These are phyloP conservation scores for Turritis glabra DNA, from an alignment of 345 rosid species.

Conservation along the genomic window DNA sequence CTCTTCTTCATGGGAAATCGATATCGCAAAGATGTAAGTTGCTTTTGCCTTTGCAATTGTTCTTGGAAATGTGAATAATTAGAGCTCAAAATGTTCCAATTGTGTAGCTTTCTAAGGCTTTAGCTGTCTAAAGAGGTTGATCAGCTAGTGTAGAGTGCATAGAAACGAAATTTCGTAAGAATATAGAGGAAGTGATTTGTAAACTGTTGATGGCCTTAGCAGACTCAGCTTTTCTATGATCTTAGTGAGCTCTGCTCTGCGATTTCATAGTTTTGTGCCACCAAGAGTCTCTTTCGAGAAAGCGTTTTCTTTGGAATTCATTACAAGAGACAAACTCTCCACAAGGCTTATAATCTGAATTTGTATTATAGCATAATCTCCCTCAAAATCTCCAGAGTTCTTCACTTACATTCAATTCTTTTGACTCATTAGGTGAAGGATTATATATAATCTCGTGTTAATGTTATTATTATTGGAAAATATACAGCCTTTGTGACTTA, in stretches of 20 bases:
- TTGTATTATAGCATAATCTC: not conserved
- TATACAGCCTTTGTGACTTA: not conserved
- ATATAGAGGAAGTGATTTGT: not conserved
- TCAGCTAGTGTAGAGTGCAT: constrained; percentile 4
- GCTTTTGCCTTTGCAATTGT: not conserved
- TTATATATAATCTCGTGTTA: no score
- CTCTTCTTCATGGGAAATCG: constrained; percentile 99
- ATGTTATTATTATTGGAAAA: no score
- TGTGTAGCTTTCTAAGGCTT: not conserved
- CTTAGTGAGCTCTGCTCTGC: not conserved
- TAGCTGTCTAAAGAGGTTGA: not conserved
- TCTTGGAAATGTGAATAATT: not conserved
- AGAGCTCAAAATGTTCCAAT: not conserved
- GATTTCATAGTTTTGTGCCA: not conserved
- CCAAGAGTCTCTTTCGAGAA: not conserved
- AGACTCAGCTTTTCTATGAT: not conserved
- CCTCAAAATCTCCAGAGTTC: no score
- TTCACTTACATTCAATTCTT: no score
- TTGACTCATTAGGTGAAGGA: no score
- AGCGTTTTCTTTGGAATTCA: not conserved
- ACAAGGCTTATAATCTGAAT: not conserved
- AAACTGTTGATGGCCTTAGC: constrained; percentile 9
- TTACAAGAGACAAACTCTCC: not conserved
- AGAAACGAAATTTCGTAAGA: no score
- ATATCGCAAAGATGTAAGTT: constrained; percentile 79